Percentiles rank a stretch among this genome's conserved stretches.
Evolutionary conservation across 2,329 filamentous ascomycete species (phyloP).

Genomic region (Microdochium bolleyi): DNA sequence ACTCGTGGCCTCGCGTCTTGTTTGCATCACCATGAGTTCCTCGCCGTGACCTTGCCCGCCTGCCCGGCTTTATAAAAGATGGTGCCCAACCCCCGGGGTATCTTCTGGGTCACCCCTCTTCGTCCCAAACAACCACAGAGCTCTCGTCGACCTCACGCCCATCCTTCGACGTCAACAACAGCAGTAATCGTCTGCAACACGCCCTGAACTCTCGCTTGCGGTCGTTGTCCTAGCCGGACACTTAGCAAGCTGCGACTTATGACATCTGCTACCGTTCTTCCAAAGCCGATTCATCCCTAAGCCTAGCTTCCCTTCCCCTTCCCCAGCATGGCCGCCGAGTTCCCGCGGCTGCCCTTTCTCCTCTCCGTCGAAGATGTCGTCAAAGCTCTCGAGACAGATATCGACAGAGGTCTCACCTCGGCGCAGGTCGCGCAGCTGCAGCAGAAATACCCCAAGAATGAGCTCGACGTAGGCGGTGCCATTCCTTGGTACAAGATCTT

Average conservation of each 20-base stretch:
- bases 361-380: conserved; percentile 56
- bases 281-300: conserved; percentile 4
- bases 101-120: background rate
- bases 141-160: background rate
- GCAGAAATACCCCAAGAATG: conserved; percentile 56
- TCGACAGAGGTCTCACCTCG: conserved; percentile 59
- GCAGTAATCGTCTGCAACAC: background rate
- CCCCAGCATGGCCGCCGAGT: conserved; percentile 34
- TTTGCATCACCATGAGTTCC: background rate
- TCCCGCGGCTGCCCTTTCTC: conserved; percentile 50
- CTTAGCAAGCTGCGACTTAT: background rate
- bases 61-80: background rate
- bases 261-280: background rate
- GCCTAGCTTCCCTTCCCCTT: conserved; percentile 8
- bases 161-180: background rate
- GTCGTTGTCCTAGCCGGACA: background rate
- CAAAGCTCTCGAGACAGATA: conserved; percentile 50
- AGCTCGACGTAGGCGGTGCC: conserved; percentile 59
- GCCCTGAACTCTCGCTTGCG: too few species aligned
- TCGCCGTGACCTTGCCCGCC: background rate
- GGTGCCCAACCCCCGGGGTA: background rate
- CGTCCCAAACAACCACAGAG: background rate
- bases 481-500: conserved; percentile 67
- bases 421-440: conserved; percentile 51
- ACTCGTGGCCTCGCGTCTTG: background rate